Evolutionary conservation across 495 filamentous ascomycete species (phyloP).

Genomic region (Copromyces sp.): DNA sequence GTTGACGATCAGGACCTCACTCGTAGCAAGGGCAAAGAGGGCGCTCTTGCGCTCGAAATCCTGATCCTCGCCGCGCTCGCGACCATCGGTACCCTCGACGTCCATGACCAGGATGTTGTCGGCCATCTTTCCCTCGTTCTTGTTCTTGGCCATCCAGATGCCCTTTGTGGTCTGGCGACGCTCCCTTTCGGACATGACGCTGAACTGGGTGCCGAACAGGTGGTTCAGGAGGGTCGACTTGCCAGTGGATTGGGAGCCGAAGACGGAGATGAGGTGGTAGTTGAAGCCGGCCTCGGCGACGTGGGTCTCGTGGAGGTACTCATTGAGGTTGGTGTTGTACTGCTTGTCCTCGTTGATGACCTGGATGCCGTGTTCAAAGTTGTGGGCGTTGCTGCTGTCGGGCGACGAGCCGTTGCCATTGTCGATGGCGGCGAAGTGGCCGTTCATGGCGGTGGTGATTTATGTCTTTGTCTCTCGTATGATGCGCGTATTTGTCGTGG

Average conservation of each 20-base stretch:
- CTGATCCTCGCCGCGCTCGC: slow-evolving; percentile 94
- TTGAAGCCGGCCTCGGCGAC: slow-evolving; percentile 88
- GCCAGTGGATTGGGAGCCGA: slow-evolving; percentile 95
- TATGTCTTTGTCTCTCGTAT: neutral
- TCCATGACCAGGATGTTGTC: slow-evolving; percentile 99
- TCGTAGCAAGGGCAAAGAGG: slow-evolving; percentile 91
- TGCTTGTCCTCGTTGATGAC: slow-evolving; percentile 92
- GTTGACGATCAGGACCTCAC: slow-evolving; percentile 96
- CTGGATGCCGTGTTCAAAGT: slow-evolving; percentile 90
- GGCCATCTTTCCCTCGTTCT: slow-evolving; percentile 64
- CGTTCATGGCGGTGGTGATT: slow-evolving; percentile 50
- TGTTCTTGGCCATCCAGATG: slow-evolving; percentile 98
- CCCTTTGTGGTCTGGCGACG: slow-evolving; percentile 95
- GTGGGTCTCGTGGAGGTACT: slow-evolving; percentile 68
- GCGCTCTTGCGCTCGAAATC: slow-evolving; percentile 98
- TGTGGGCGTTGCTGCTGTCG: slow-evolving; percentile 44
- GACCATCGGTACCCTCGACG: slow-evolving; percentile 94
- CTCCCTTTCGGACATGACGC: slow-evolving; percentile 87
- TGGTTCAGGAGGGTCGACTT: slow-evolving; percentile 96
- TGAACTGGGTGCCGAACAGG: slow-evolving; percentile 91
- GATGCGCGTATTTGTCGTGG: neutral
- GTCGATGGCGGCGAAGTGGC: slow-evolving; percentile 77
- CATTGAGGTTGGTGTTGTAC: slow-evolving; percentile 77
- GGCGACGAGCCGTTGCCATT: slow-evolving; percentile 27
- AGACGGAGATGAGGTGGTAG: slow-evolving; percentile 97